phyloP scores from a whole-genome alignment of 2,329 filamentous ascomycete genomes.

The Aspergillus calidoustus region DNA sequence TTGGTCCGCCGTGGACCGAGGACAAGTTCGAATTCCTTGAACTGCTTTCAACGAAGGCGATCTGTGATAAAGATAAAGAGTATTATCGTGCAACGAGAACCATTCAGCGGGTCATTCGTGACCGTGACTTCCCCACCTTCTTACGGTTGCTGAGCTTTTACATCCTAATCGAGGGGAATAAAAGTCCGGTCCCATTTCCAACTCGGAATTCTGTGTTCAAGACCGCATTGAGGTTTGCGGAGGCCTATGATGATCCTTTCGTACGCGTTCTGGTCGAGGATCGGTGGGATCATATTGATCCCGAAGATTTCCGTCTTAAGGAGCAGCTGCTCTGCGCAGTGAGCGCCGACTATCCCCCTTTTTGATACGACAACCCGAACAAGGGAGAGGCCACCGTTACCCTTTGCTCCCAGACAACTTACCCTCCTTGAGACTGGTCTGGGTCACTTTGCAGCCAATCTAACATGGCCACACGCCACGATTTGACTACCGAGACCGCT shows the following conservation, averaged over 20 bases:
- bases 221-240: constrained; percentile 35
- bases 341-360: no score
- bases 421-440: no score
- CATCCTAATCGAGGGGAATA: constrained; percentile 38
- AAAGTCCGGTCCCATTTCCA: constrained; percentile 40
- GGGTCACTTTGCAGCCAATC: no score
- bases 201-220: constrained; percentile 37
- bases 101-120: constrained; percentile 40
- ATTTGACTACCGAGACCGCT: background rate
- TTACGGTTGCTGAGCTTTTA: constrained; percentile 34
- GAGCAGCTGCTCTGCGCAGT: constrained; percentile 29
- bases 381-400: no score
- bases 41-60: constrained; percentile 41
- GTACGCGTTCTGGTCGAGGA: constrained; percentile 35
- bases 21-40: constrained; percentile 45
- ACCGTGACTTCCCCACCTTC: constrained; percentile 41
- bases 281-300: constrained; percentile 39
- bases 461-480: background rate
- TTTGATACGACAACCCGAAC: no score
- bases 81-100: constrained; percentile 37
- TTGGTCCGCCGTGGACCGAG: constrained; percentile 44
- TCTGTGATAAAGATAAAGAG: constrained; percentile 41
- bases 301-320: constrained; percentile 27
- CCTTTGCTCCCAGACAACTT: no score
- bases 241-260: constrained; percentile 40